These are phyloP conservation scores for Dichotomopilus funicola DNA, from an alignment of 2,329 filamentous ascomycete genomes.

Conservation along the genomic window DNA sequence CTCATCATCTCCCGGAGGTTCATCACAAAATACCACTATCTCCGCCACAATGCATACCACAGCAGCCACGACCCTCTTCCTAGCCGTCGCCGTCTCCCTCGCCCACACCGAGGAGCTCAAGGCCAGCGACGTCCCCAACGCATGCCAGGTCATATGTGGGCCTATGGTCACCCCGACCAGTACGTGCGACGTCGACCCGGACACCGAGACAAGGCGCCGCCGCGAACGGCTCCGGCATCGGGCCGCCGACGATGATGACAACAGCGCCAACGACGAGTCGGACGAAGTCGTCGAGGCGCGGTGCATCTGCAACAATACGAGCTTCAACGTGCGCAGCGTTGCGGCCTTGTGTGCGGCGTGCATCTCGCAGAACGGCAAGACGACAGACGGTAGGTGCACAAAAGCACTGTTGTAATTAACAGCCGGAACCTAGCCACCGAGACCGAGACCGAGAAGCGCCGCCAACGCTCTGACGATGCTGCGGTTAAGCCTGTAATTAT, in stretches of 20 bases:
- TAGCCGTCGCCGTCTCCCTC: neutral
- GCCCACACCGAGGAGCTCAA: constrained; percentile 1
- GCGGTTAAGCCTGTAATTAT: too few species aligned
- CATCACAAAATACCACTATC: neutral
- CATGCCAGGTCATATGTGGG: neutral
- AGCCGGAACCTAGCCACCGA: too few species aligned
- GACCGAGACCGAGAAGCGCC: too few species aligned
- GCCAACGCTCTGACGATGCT: too few species aligned
- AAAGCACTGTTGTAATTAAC: too few species aligned
- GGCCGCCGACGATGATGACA: neutral
- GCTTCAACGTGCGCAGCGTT: neutral
- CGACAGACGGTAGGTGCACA: neutral
- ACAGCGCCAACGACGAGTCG: neutral
- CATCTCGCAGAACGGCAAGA: neutral
- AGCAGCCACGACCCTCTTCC: neutral
- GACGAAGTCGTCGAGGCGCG: neutral
- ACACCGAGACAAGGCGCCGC: neutral
- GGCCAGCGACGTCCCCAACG: neutral
- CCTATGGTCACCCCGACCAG: constrained; percentile 1
- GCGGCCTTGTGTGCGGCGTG: neutral
- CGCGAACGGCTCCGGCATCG: neutral
- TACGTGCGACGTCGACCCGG: neutral
- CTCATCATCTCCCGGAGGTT: neutral
- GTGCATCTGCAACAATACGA: constrained; percentile 2
- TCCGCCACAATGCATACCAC: neutral